These are phyloP conservation scores for Phaeosphaeriaceae sp. DNA, from an alignment of 2,329 filamentous ascomycete genomes.

Conservation along the genomic window DNA sequence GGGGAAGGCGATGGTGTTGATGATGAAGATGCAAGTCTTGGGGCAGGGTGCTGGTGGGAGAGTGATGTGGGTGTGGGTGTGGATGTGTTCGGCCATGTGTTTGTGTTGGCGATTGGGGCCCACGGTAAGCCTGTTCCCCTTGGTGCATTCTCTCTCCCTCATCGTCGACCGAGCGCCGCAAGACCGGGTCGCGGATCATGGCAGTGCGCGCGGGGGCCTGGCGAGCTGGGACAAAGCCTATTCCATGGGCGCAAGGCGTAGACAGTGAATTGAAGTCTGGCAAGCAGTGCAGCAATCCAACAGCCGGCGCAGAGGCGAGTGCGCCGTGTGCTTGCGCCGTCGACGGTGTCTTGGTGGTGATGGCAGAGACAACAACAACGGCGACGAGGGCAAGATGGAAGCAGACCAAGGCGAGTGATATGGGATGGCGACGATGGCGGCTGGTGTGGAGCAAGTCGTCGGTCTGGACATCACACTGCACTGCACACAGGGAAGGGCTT, in stretches of 20 bases:
- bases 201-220: constrained; percentile 11
- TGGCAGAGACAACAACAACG: constrained; percentile 8
- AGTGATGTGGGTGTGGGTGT: constrained; percentile 7
- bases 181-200: constrained; percentile 41
- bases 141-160: constrained; percentile 43
- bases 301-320: no score
- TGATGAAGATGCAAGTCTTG: constrained; percentile 32
- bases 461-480: constrained; percentile 24
- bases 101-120: constrained; percentile 43
- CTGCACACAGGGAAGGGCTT: constrained; percentile 14
- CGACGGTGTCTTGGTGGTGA: no score
- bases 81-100: constrained; percentile 43
- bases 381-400: constrained; percentile 18
- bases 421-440: constrained; percentile 14
- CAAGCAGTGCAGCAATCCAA: no score
- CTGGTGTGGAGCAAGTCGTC: constrained; percentile 14
- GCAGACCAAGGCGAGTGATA: constrained; percentile 7
- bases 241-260: constrained; percentile 20
- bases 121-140: constrained; percentile 45
- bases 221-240: constrained; percentile 7
- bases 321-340: no score
- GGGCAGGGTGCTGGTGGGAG: constrained; percentile 43
- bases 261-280: constrained; percentile 9
- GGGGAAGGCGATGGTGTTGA: constrained; percentile 24
- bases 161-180: constrained; percentile 39